Percentiles rank a stretch among this genome's conserved stretches.
Conservation (phyloP, 352 stramenopile genomes). For the Phytophthora constricta region DNA sequence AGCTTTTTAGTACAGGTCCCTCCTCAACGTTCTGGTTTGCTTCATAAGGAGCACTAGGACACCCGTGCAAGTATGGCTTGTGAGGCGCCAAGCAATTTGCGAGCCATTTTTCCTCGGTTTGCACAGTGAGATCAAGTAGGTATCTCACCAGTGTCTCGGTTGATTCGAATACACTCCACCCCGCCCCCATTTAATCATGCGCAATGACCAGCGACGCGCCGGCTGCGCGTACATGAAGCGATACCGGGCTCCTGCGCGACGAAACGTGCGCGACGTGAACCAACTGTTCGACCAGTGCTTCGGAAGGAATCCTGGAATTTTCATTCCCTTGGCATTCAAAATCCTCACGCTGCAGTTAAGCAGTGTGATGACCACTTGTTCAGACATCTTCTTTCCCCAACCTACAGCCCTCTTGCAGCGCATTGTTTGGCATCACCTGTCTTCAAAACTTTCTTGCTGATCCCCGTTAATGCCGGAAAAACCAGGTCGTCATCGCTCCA, state of each 20-base stretch:
- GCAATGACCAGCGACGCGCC: conserved; percentile 11
- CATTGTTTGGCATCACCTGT: too few species aligned
- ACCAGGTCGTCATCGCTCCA: too few species aligned
- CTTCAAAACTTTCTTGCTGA: too few species aligned
- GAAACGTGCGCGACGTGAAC: too few species aligned
- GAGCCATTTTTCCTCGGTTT: conserved; percentile 13
- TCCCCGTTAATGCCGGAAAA: too few species aligned
- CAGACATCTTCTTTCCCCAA: conserved; percentile 15
- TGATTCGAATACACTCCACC: conserved; percentile 25
- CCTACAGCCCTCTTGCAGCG: too few species aligned
- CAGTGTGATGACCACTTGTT: too few species aligned
- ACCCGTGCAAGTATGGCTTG: conserved; percentile 20
- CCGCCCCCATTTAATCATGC: conserved; percentile 23
- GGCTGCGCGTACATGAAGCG: conserved; percentile 16
- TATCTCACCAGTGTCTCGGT: too few species aligned
- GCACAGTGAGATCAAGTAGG: conserved; percentile 11
- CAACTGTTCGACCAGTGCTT: conserved; percentile 19
- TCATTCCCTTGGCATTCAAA: background rate
- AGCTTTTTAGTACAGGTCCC: conserved; percentile 13
- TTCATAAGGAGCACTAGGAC: too few species aligned
- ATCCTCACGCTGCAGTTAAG: conserved; percentile 6
- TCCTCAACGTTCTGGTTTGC: conserved; percentile 3
- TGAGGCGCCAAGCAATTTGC: conserved; percentile 12
- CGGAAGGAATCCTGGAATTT: background rate
- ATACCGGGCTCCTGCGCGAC: conserved; percentile 9